Base-by-base conservation (phyloP, 495 filamentous ascomycete species). In the Hyaloscypha finlandica region DNA sequence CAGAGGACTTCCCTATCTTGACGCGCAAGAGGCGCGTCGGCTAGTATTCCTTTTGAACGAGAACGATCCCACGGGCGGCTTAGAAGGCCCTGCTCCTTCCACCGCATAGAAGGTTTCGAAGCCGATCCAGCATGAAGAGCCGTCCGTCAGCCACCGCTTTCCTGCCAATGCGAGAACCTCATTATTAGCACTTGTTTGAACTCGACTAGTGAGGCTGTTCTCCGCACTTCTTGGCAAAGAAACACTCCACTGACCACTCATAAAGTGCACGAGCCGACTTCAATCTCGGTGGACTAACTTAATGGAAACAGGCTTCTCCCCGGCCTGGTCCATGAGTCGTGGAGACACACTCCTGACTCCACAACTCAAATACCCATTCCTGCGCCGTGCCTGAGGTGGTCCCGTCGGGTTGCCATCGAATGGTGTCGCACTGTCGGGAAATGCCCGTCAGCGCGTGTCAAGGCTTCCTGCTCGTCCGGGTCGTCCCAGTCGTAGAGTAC, bases 1-100 rank as follows among this genome's bases (percentile, higher is more conserved):
- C n/a, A 56, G 16, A 56, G 29, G 53, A 56, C 53, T 56, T 56
- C 2, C 53, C 53, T 56, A 9, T 56, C 29, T 56, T 25, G 53
- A 56, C 53, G 53, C 53, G 22, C 53, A 29, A 9, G 53, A 31
- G 42, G 42, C 42, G 42, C 16, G 4, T 19, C 9, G 42, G 42
- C 9, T 48, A 19, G 42, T 16, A 48, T 48, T 48, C 42, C 42
- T 48, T 48, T 48, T 48, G 42, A 48, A 19, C 6, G 42, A 48
- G 3, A 48, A 11, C 42, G 16, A 48, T 16, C 9, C 42, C 4
- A 48, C 16, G 8, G 0, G 42, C 42, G 42, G 42, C 42, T 16
- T 4, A 48, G 42, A 14, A 48, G 42, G 9, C 42, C 2, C 8
- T 48, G 16, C 8, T 48, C 42, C 42, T 48, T 0, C 0, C 42